phyloP scores from a whole-genome alignment of 768 basidiomycete species.

The Clitopilus hobsonii region DNA sequence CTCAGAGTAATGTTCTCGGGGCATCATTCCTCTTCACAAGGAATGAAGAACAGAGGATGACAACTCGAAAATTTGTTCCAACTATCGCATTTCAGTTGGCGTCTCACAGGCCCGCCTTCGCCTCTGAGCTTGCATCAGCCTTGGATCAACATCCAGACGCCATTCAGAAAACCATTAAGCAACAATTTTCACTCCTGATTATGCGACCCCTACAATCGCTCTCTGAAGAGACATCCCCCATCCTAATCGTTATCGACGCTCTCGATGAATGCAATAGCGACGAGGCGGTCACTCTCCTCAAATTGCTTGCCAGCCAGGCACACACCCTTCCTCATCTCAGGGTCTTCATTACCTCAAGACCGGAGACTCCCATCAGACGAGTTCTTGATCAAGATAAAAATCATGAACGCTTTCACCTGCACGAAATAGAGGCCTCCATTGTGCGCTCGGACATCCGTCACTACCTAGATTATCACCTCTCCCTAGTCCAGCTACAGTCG shows the following conservation, averaged over 20 bases:
- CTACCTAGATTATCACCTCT: neutral
- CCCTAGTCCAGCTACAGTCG: neutral
- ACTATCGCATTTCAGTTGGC: conserved; percentile 1
- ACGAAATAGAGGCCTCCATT: neutral
- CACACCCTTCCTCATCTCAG: neutral
- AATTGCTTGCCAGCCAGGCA: neutral
- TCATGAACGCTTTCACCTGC: neutral
- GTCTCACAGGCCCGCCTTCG: neutral
- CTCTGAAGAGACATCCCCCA: neutral
- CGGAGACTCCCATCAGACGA: neutral
- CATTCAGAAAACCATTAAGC: neutral
- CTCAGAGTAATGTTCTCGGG: neutral
- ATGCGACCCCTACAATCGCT: neutral
- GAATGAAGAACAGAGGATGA: neutral
- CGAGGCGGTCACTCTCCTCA: neutral
- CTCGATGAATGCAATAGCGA: neutral
- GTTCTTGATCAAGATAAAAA: neutral
- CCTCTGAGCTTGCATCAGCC: neutral
- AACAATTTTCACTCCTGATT: neutral
- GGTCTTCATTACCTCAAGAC: neutral
- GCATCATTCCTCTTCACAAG: neutral
- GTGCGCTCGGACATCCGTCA: neutral
- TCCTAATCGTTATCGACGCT: conserved; percentile 1
- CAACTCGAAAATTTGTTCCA: neutral
- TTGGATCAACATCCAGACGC: neutral